phyloP scores from a whole-genome alignment of 2,329 filamentous ascomycete species.

The Beauveria sp. region DNA sequence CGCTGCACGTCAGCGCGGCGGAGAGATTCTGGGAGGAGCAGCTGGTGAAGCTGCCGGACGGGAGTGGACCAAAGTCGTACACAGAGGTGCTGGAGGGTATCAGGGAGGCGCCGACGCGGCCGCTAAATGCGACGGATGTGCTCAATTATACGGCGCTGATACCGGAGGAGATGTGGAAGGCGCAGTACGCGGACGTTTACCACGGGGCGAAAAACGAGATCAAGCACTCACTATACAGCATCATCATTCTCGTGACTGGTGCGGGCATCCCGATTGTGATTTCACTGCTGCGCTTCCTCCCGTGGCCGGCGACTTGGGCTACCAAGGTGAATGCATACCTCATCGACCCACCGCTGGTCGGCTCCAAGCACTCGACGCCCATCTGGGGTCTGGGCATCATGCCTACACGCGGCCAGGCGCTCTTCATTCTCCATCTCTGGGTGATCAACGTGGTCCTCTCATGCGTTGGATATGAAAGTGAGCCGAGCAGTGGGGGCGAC shows the following conservation, averaged over 20 bases:
- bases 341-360: slow-evolving; percentile 19
- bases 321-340: slow-evolving; percentile 17
- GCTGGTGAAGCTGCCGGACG: slow-evolving; percentile 11
- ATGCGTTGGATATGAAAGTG: slow-evolving; percentile 21
- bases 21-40: slow-evolving; percentile 15
- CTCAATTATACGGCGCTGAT: slow-evolving; percentile 14
- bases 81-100: slow-evolving; percentile 12
- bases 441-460: slow-evolving; percentile 29
- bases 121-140: background rate
- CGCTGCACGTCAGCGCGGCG: background rate
- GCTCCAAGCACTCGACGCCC: slow-evolving; percentile 15
- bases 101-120: background rate
- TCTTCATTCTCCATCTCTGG: slow-evolving; percentile 35
- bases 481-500: slow-evolving; percentile 23
- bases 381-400: slow-evolving; percentile 16
- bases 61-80: slow-evolving; percentile 5
- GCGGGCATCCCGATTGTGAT: slow-evolving; percentile 20
- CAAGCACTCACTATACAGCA: slow-evolving; percentile 16
- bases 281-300: slow-evolving; percentile 23
- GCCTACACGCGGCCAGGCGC: slow-evolving; percentile 25
- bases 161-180: slow-evolving; percentile 4
- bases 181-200: slow-evolving; percentile 3
- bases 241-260: slow-evolving; percentile 20
- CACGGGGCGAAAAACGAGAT: slow-evolving; percentile 10
- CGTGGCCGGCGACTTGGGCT: slow-evolving; percentile 15